Base-by-base conservation (phyloP, 306 rosid species). In the Quercus glauca region DNA sequence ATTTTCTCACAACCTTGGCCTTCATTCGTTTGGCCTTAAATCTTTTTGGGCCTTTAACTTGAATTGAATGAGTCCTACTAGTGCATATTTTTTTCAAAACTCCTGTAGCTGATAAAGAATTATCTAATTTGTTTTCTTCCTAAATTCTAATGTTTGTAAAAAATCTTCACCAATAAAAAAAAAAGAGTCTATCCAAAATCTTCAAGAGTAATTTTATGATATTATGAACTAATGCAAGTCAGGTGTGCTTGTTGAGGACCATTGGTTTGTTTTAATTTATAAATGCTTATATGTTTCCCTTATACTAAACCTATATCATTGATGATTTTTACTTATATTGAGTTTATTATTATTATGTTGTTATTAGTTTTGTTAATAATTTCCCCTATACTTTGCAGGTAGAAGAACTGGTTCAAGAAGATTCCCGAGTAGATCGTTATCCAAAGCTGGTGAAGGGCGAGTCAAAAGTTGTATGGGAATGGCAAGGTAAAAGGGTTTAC, bases 381-480 rank as follows among this genome's bases (percentile, higher is more conserved):
- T 77, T 82, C 55, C 26, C 73, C 74, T 73, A 14, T 63, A n/a
- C 45, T 63, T 70, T 74, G 71, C 88, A 94, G 99, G 97, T 94
- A 20, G 99, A 92, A 80, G 95, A 92, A 76, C 86, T 94, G 86
- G 91, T 94, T 85, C 95, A 89, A 80, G 95, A 91, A 86, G 99
- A 94, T 80, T 92, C 97, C 55, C 91, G 94, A 21, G 82, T 94
- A 75, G 97, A 94, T 84, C 82, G 97, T 37, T 92, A 88, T 85
- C 99, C 95, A 5, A 92, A 87, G 87, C 76, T 91, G 85, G 95
- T 94, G 77, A 94, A 92, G 87, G 99, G 97, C 28, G 99, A 94
- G 86, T 88, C 93, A 18, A 94, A 86, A 89, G 95, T 86, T 74
- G 96, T 92, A 45, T 94, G 99, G 99, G 99, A 94, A 83, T 94